Evolutionary conservation across 2,329 filamentous ascomycete species (phyloP), one percentile per base, ranked within the genome.

Genomic region (Neofusicoccum sp.): DNA sequence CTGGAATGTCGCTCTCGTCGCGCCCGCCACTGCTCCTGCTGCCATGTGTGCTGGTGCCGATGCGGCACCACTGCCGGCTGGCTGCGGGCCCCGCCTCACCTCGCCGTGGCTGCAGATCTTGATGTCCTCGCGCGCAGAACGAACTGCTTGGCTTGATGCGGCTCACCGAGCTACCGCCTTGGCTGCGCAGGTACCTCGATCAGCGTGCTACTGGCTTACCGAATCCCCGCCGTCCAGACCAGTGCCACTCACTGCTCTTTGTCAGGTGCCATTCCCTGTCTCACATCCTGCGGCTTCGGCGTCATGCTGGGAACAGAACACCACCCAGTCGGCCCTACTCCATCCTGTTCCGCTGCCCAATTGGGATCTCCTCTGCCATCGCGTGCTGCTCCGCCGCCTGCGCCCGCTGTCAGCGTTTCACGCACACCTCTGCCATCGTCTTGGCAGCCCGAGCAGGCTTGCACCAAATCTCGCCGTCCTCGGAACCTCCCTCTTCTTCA

Each of bases 101-200:
- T 20, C 20, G 33, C 33, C 33, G 33, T 12, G 33, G 33, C 33
- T 36, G 7, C 33, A 12, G 33, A 7, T 36, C 41, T 26, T 41
- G 40, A 43, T 20, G 20, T 38, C 24, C 48, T 20, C 33, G 33
- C 30, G 47, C 31, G 3, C 12, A 33, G 38, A 26, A 12, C 43
- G 43, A 12, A 28, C 36, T 41, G 34, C 49, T 54, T 54, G 36
- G 49, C 36, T 31, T n/a, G 49, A 41, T 54, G 49, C 34, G 34
- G 36, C 36, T 54, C 49, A 6, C 24, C 5, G 6, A 36, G 31
- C 49, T 20, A 54, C 26, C 12, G 12, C 31, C 49, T 41, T 41
- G 24, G 49, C 31, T 14, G 33, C 14, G 31, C 3, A 26, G 8
- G 16, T 36, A 34, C 28, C 44, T 33, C 6, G 44, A 48, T 33